A percentile compares a stretch with the other conserved stretches of the same genome.
Evolutionary conservation across 345 rosid genomes (phyloP).

Genomic region (Murraya paniculata): DNA sequence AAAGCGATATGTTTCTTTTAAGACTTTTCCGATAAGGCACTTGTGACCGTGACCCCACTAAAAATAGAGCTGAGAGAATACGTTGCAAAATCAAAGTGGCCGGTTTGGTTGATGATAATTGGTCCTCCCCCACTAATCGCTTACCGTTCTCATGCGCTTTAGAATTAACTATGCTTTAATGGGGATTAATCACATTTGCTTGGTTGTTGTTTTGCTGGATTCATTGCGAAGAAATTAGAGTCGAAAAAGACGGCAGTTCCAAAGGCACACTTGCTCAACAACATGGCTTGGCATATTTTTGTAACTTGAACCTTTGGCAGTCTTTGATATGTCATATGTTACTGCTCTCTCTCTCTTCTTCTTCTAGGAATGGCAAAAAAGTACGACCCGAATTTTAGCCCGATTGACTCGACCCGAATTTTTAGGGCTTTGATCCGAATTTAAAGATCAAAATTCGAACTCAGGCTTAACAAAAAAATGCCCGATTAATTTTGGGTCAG

Average conservation of each 20-base stretch:
- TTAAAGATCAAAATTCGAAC: too few species aligned
- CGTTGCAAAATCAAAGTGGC: constrained; percentile 7
- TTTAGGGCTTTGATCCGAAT: too few species aligned
- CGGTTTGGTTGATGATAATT: neutral
- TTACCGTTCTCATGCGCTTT: neutral
- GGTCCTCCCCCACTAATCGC: neutral
- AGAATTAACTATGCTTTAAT: too few species aligned
- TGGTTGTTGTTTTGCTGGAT: neutral
- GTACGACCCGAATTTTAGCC: too few species aligned
- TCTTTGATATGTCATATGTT: neutral
- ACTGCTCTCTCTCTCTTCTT: neutral
- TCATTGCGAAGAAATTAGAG: neutral
- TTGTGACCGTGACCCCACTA: neutral
- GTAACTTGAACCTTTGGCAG: neutral
- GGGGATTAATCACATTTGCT: neutral
- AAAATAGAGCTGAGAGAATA: neutral
- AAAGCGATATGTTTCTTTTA: neutral
- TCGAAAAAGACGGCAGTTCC: neutral
- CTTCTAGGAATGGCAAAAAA: too few species aligned
- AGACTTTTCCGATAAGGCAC: neutral
- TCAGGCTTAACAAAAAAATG: too few species aligned
- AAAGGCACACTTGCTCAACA: neutral
- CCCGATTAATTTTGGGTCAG: too few species aligned
- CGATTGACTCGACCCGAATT: too few species aligned
- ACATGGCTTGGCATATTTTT: neutral